These are phyloP conservation scores for Axilococcus clingmanii DNA, from an alignment of 139 green algal species.

Conservation along the genomic window DNA sequence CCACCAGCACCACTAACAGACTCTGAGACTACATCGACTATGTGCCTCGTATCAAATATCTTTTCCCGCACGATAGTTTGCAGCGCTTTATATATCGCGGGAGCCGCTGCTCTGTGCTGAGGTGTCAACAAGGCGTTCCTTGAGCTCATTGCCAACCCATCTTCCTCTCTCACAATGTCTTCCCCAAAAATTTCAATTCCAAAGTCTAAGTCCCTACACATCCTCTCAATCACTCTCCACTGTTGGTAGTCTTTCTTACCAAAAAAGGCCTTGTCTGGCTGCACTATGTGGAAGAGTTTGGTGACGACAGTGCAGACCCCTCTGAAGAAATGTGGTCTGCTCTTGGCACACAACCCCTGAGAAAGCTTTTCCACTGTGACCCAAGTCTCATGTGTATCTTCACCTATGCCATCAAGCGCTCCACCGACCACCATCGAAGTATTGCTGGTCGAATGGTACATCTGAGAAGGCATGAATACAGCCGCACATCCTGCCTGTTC, in stretches of 20 bases:
- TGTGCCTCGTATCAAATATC: too few species aligned
- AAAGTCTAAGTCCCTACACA: conserved; percentile 90
- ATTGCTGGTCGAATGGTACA: conserved; percentile 22
- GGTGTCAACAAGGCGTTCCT: conserved; percentile 74
- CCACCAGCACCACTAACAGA: too few species aligned
- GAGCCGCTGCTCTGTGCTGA: conserved; percentile 43
- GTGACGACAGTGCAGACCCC: conserved; percentile 90
- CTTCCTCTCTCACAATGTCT: conserved; percentile 71
- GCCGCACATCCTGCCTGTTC: conserved; percentile 44
- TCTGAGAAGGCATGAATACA: conserved; percentile 50
- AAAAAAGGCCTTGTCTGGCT: conserved; percentile 93
- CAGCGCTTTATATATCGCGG: conserved; percentile 48
- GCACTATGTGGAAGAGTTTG: conserved; percentile 97
- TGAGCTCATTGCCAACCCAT: conserved; percentile 93
- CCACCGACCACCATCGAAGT: conserved; percentile 46
- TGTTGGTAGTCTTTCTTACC: conserved; percentile 98
- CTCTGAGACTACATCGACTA: too few species aligned
- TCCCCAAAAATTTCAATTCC: conserved; percentile 72
- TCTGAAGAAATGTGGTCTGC: conserved; percentile 92
- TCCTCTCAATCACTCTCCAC: conserved; percentile 71
- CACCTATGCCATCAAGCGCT: neutral
- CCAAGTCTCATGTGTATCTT: conserved; percentile 70
- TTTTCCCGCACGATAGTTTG: too few species aligned
- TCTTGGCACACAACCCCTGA: conserved; percentile 67
- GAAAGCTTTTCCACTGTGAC: conserved; percentile 71